These are phyloP conservation scores for Trametes maxima DNA, from an alignment of 768 basidiomycete species.

Conservation along the genomic window DNA sequence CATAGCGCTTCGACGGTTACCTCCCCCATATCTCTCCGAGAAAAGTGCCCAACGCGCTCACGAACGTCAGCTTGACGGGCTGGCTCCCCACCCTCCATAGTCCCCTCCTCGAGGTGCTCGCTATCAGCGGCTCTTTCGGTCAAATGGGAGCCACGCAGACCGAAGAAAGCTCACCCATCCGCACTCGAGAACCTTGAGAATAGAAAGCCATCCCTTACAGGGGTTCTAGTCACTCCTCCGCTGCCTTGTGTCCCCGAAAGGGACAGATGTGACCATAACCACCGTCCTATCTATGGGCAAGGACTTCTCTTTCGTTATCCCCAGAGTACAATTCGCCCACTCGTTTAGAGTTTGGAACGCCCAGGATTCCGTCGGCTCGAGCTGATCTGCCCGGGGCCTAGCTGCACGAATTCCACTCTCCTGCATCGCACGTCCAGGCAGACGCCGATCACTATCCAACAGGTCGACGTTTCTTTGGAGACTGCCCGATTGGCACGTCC, in stretches of 20 bases:
- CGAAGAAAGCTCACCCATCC: not conserved
- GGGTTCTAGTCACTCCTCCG: no score
- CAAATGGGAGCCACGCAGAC: not conserved
- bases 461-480: not conserved
- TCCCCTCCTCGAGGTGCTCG: not conserved
- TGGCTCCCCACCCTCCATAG: not conserved
- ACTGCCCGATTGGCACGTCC: constrained; percentile 4
- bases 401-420: not conserved
- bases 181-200: not conserved
- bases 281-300: no score
- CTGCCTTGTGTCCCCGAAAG: no score
- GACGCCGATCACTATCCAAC: not conserved
- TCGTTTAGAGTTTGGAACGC: not conserved
- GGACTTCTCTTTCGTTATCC: no score
- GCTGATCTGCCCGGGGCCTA: not conserved
- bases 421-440: not conserved
- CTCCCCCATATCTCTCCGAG: not conserved
- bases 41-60: not conserved
- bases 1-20: not conserved
- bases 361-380: not conserved
- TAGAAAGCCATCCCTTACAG: not conserved
- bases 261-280: no score
- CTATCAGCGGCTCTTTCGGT: not conserved
- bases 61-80: not conserved
- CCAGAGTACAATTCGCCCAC: no score